Conservation (phyloP, 2,329 filamentous ascomycete genomes). For the Tolypocladium paradoxum region DNA sequence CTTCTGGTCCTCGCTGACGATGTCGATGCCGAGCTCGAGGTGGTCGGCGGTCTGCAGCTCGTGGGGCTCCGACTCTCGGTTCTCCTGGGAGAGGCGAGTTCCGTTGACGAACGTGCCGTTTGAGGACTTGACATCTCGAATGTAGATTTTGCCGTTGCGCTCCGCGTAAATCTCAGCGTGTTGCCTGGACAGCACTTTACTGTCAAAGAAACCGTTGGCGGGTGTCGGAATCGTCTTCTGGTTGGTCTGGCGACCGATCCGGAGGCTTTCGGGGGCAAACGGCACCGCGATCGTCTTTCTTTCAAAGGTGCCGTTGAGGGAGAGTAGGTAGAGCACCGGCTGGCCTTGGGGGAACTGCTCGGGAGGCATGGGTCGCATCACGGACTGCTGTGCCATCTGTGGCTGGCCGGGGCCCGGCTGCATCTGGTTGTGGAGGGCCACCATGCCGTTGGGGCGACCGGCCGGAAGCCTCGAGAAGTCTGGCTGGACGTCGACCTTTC, state of each 20-base stretch:
- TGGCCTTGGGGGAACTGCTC: constrained; percentile 53
- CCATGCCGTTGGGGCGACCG: constrained; percentile 33
- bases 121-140: constrained; percentile 94
- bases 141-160: constrained; percentile 79
- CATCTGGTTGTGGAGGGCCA: constrained; percentile 19
- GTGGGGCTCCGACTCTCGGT: constrained; percentile 90
- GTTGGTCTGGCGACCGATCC: constrained; percentile 94
- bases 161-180: constrained; percentile 96
- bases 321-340: constrained; percentile 75
- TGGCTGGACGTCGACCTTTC: constrained; percentile 34
- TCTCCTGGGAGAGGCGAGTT: constrained; percentile 79
- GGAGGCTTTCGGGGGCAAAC: constrained; percentile 83
- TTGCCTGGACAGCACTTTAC: constrained; percentile 90
- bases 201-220: constrained; percentile 92
- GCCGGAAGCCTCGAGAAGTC: constrained; percentile 36
- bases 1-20: constrained; percentile 97
- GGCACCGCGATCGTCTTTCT: constrained; percentile 92
- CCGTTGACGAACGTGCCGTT: constrained; percentile 98
- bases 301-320: constrained; percentile 93
- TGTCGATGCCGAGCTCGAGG: constrained; percentile 92
- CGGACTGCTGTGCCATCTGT: constrained; percentile 31
- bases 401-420: constrained; percentile 20
- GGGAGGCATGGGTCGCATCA: constrained; percentile 51
- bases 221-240: constrained; percentile 89
- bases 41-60: constrained; percentile 87